Evolutionary conservation across 768 basidiomycete genomes (phyloP).

Genomic region (Russula foetens): DNA sequence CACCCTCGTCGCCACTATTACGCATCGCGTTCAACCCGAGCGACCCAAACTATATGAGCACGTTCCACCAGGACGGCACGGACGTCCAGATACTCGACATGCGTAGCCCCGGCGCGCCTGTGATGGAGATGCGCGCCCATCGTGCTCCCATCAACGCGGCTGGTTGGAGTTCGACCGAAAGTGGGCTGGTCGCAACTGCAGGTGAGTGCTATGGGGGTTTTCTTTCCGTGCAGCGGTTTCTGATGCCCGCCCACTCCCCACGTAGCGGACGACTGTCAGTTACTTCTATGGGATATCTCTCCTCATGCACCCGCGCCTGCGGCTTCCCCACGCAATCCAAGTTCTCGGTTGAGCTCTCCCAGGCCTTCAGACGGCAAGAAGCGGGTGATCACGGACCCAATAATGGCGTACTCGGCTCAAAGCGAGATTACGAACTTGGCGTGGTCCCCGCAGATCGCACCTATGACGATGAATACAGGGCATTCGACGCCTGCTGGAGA

Average conservation of each 20-base stretch:
- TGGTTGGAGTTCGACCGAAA: slow-evolving; percentile 83
- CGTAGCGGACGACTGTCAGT: slow-evolving; percentile 92
- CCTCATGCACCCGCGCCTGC: slow-evolving; percentile 46
- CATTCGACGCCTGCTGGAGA: slow-evolving; percentile 70
- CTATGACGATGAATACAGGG: slow-evolving; percentile 67
- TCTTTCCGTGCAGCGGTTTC: background rate
- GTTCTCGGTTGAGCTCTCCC: slow-evolving; percentile 70
- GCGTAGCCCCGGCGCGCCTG: slow-evolving; percentile 92
- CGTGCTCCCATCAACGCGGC: slow-evolving; percentile 76
- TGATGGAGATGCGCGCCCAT: slow-evolving; percentile 85
- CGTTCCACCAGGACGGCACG: slow-evolving; percentile 88
- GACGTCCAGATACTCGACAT: slow-evolving; percentile 94
- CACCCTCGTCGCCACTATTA: slow-evolving; percentile 72
- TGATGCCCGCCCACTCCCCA: background rate
- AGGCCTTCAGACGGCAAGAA: slow-evolving; percentile 69
- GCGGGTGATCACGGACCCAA: slow-evolving; percentile 64
- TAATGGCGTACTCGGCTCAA: slow-evolving; percentile 76
- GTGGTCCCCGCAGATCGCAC: slow-evolving; percentile 82
- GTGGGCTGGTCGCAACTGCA: slow-evolving; percentile 79
- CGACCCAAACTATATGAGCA: slow-evolving; percentile 92
- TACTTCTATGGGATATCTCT: no score
- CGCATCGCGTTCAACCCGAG: slow-evolving; percentile 88
- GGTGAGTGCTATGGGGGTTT: slow-evolving; percentile 39
- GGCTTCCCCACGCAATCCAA: slow-evolving; percentile 57
- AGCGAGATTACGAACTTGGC: slow-evolving; percentile 77